Evolutionary conservation across 106 monocot genomes (phyloP).

Genomic region (Dactylorhiza incarnata): DNA sequence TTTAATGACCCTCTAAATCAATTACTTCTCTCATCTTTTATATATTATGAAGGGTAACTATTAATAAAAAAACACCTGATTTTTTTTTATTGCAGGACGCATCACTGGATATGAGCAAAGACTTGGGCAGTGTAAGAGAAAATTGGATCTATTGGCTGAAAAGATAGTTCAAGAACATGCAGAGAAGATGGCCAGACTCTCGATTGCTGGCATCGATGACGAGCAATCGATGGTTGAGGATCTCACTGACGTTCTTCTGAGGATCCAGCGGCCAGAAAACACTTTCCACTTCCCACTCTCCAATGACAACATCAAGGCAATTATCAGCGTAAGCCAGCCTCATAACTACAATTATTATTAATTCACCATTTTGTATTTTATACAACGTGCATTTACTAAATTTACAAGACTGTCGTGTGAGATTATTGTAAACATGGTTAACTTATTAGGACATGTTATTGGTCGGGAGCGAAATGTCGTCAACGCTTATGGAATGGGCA

Average conservation of each 20-base stretch:
- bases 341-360: neutral
- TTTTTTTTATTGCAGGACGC: neutral
- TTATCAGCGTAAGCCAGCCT: conserved; percentile 5
- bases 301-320: conserved; percentile 10
- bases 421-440: too few relatives aligned
- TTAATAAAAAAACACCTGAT: neutral
- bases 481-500: conserved; percentile 9
- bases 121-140: neutral
- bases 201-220: too few relatives aligned
- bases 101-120: neutral
- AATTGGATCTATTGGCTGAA: conserved; percentile 5
- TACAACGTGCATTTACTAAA: too few relatives aligned
- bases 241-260: conserved; percentile 7
- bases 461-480: conserved; percentile 8
- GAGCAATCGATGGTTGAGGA: conserved; percentile 1
- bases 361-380: neutral
- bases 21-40: too few relatives aligned
- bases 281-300: conserved; percentile 5
- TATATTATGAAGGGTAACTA: too few relatives aligned
- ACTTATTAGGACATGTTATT: conserved; percentile 11
- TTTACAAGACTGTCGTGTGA: too few relatives aligned
- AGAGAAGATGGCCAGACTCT: neutral
- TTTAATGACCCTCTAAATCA: too few relatives aligned
- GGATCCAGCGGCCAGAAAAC: neutral
- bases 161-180: conserved; percentile 9